Evolutionary conservation across 2,329 filamentous ascomycete species (phyloP).

Genomic region (Pseudonectria foliicola): DNA sequence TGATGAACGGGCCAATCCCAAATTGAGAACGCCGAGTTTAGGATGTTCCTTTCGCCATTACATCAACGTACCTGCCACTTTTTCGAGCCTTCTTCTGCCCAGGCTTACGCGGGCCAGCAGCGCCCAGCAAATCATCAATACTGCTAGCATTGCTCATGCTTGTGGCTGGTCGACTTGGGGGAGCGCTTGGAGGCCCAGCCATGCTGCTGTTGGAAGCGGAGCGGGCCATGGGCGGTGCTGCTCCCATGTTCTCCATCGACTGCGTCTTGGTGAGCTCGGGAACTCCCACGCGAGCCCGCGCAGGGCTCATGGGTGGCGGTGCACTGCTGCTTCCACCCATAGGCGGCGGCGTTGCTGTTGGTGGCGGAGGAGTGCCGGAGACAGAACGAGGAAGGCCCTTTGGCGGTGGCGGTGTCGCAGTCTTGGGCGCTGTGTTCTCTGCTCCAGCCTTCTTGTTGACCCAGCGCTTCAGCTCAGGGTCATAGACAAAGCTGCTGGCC

Average conservation of each 20-base stretch:
- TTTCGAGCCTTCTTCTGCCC: slow-evolving; percentile 67
- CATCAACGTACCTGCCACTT: slow-evolving; percentile 85
- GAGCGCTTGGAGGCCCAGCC: slow-evolving; percentile 36
- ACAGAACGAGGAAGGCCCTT: slow-evolving; percentile 48
- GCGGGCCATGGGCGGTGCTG: slow-evolving; percentile 38
- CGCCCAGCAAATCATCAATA: slow-evolving; percentile 85
- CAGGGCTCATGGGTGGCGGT: slow-evolving; percentile 24
- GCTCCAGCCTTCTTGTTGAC: slow-evolving; percentile 86
- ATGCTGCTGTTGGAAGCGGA: slow-evolving; percentile 41
- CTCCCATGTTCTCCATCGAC: slow-evolving; percentile 31
- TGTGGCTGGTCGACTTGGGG: slow-evolving; percentile 64
- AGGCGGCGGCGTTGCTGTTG: slow-evolving; percentile 24
- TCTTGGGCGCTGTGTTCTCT: slow-evolving; percentile 51
- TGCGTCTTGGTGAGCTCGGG: slow-evolving; percentile 27
- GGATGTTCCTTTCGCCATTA: slow-evolving; percentile 65
- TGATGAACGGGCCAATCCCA: slow-evolving; percentile 4
- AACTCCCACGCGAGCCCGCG: slow-evolving; percentile 20
- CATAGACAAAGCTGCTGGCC: slow-evolving; percentile 86
- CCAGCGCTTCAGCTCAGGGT: slow-evolving; percentile 96
- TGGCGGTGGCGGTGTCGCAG: slow-evolving; percentile 74
- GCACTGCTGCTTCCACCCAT: slow-evolving; percentile 25
- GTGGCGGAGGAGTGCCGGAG: slow-evolving; percentile 46
- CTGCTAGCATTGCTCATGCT: slow-evolving; percentile 88
- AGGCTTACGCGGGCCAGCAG: slow-evolving; percentile 61
- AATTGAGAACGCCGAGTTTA: neutral